A percentile compares a stretch with the other conserved stretches of the same genome.
phyloP scores from a whole-genome alignment of 352 stramenopile genomes.

The Globisporangium recalcitrans region DNA sequence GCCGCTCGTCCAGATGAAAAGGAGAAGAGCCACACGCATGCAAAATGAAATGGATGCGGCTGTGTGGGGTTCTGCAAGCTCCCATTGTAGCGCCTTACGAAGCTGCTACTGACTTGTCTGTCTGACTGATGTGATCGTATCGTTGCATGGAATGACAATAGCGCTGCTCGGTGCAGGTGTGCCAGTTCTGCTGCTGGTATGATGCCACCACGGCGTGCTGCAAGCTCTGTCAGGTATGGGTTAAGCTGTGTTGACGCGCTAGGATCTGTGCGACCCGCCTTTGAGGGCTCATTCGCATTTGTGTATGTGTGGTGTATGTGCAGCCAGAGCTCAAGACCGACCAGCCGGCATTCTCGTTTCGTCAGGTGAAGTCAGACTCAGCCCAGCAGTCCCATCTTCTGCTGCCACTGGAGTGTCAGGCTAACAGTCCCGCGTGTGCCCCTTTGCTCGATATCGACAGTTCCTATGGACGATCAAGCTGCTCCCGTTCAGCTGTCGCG shows the following conservation, averaged over 20 bases:
- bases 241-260: not conserved
- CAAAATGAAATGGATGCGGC: not conserved
- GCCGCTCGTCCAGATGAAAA: not conserved
- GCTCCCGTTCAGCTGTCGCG: slow-evolving; percentile 37
- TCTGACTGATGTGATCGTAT: slow-evolving; percentile 3
- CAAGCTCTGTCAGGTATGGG: slow-evolving; percentile 31
- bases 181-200: slow-evolving; percentile 40
- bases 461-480: slow-evolving; percentile 46
- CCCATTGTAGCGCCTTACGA: not conserved
- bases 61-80: not conserved
- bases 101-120: not conserved
- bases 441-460: slow-evolving; percentile 4
- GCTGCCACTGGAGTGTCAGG: not conserved
- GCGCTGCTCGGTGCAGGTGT: slow-evolving; percentile 35
- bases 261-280: too few species aligned
- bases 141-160: slow-evolving; percentile 8
- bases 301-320: not conserved
- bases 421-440: not conserved
- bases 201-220: slow-evolving; percentile 26
- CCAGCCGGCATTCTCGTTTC: slow-evolving; percentile 36
- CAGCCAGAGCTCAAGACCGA: slow-evolving; percentile 32
- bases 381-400: too few species aligned
- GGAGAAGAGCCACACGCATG: slow-evolving; percentile 3
- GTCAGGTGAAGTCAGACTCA: too few species aligned
- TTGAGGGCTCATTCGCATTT: too few species aligned